Base-by-base conservation (phyloP, 345 rosid genomes). In the Gossypium turneri region DNA sequence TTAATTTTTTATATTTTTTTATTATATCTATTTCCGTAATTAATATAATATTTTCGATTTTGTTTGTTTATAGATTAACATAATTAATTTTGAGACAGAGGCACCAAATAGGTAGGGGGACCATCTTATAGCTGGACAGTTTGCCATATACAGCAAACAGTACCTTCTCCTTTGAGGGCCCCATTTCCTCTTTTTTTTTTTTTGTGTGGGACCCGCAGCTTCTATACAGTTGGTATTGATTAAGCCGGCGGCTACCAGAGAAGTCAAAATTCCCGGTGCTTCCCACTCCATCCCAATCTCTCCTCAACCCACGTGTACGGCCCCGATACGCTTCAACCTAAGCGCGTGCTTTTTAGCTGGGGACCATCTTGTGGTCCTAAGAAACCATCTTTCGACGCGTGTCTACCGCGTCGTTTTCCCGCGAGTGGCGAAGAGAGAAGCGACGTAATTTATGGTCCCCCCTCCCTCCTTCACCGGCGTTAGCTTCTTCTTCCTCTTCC, bases 231-330 rank as follows among this genome's bases (percentile, higher is more conserved):
- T 45, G 50, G 70, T 81, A 75, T 85, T 73, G 74, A 81, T 87
- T 85, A 78, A 86, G 93, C 92, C 94, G 98, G 97, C 94, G 92
- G 98, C 97, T 91, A 87, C 84, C 88, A 84, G 88, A 71, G 80
- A 84, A 86, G 91, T 87, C 87, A 85, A 86, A 86, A 82, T 83
- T 85, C 88, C 58, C 64, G 24, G 47, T 67, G 86, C 88, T 76
- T 82, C 86, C 85, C 75, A 73, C 55, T 11, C 20, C 38, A 34
- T 34, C 10, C 77, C 60, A 61, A 2, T 20, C 22, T 44, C 47
- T 13, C 68, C 76, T 81, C 73, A 2, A 17, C 81, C 91, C 92
- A 88, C 82, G 84, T 87, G 55, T 72, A 85, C 79, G 89, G 64
- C 12, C 7, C 5, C 64, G 82, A 87, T 90, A 48, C 79, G 77